Evolutionary conservation across 2,329 filamentous ascomycete species (phyloP), one percentile per base, ranked within the genome.

Genomic region (Phaeosphaeria sp.): DNA sequence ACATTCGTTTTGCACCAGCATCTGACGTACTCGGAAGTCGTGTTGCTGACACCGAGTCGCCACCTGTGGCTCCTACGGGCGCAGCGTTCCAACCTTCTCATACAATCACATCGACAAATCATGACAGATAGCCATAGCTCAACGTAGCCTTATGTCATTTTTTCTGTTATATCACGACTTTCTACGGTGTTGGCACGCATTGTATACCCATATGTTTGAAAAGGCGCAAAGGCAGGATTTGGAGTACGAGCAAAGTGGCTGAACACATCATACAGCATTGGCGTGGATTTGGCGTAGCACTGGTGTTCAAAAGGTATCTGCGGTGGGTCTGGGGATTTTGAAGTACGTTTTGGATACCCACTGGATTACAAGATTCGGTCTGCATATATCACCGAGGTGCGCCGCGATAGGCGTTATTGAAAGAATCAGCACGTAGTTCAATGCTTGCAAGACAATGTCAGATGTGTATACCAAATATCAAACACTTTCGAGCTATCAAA

Each of bases 341-440:
- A 53, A 42, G 52, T 57, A 55, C 30, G 52, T 66, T 55, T 56
- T 60, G 66, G 66, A 74, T 74, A 73, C 71, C 72, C 69, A 63
- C 61, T 64, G 63, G 61, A 57, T 66, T 65, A 58, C 23, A 51
- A 65, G 52, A 64, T 58, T 65, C 59, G 61, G 62, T 62, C 20
- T 69, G 56, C 36, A 22, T 22, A 3, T 15, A 7, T 20, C 36
- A 17, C 20, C 25, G 5, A 48, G 36, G 25, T 17, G 44, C 11
- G 21, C 15, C 17, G 22, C 15, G 21, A n/a, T 46, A 17, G 17
- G 44, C 44, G 15, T n/a, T 17, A 27, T 36, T 36, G 30, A 36
- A 20, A 42, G 39, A 42, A 18, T 1, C 7, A 42, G 17, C 39
- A 18, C 11, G 30, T 11, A 23, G 6, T 25, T n/a, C 22, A 17